Evolutionary conservation across 768 basidiomycete species (phyloP).

Genomic region (Lyophyllum atratum): DNA sequence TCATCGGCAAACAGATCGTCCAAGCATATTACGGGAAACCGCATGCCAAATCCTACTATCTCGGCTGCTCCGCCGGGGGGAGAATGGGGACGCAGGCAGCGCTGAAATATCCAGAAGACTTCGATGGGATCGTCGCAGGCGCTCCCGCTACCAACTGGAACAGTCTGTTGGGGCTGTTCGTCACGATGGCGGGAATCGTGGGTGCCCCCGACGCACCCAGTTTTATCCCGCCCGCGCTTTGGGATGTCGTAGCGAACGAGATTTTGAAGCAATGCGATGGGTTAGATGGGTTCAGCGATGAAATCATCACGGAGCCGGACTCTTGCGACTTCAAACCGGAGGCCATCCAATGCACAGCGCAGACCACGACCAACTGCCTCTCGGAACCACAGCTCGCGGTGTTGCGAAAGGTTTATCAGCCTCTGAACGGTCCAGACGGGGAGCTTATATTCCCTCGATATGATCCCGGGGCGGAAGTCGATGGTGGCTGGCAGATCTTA

Average conservation of each 20-base stretch:
- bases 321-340: conserved; percentile 14
- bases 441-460: neutral
- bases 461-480: neutral
- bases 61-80: conserved; percentile 9
- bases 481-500: neutral
- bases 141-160: conserved; percentile 3
- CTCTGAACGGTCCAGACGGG: conserved; percentile 2
- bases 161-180: neutral
- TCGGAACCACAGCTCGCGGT: conserved; percentile 7
- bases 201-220: neutral
- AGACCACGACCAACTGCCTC: neutral
- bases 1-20: neutral
- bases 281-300: conserved; percentile 13
- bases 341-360: conserved; percentile 1
- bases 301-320: conserved; percentile 16
- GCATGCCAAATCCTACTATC: conserved; percentile 3
- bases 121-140: conserved; percentile 10
- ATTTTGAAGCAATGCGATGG: conserved; percentile 15
- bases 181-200: neutral
- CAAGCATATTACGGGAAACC: neutral
- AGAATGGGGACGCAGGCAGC: conserved; percentile 7
- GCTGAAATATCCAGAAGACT: conserved; percentile 14
- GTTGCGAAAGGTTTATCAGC: conserved; percentile 7
- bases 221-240: neutral
- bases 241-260: conserved; percentile 11